Percentiles rank a stretch among this genome's conserved stretches.
phyloP scores from a whole-genome alignment of 2,329 filamentous ascomycete species.

The Fusarium phyllophilum region DNA sequence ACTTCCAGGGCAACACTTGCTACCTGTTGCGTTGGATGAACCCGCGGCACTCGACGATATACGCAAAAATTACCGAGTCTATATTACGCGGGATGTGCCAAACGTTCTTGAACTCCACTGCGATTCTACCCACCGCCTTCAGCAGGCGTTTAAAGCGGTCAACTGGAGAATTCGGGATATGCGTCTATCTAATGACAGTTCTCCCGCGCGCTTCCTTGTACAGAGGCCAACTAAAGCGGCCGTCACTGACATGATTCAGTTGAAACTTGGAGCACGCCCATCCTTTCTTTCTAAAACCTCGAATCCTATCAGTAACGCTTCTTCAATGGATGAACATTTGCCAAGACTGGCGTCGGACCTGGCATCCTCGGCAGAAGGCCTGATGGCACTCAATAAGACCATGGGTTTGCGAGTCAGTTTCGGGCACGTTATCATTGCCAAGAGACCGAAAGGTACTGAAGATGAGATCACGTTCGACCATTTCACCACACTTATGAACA shows the following conservation, averaged over 20 bases:
- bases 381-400: slow-evolving; percentile 40
- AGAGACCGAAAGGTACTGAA: slow-evolving; percentile 40
- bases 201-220: slow-evolving; percentile 41
- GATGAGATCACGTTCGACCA: slow-evolving; percentile 40
- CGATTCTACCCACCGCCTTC: slow-evolving; percentile 38
- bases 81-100: slow-evolving; percentile 43
- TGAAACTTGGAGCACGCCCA: slow-evolving; percentile 42
- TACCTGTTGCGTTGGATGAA: slow-evolving; percentile 42
- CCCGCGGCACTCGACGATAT: slow-evolving; percentile 42
- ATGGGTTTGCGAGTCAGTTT: slow-evolving; percentile 49
- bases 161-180: slow-evolving; percentile 49
- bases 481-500: slow-evolving; percentile 41
- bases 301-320: neutral
- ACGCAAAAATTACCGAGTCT: slow-evolving; percentile 44
- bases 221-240: slow-evolving; percentile 39
- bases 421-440: slow-evolving; percentile 43
- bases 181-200: slow-evolving; percentile 42
- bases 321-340: slow-evolving; percentile 31
- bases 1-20: slow-evolving; percentile 43
- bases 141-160: slow-evolving; percentile 43
- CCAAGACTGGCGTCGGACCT: slow-evolving; percentile 36
- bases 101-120: slow-evolving; percentile 44
- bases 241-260: slow-evolving; percentile 27
- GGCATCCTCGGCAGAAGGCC: slow-evolving; percentile 31
- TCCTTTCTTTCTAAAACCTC: slow-evolving; percentile 10